Conservation (phyloP, 805 yeast genomes). For the Metschnikowia amazonensis region DNA sequence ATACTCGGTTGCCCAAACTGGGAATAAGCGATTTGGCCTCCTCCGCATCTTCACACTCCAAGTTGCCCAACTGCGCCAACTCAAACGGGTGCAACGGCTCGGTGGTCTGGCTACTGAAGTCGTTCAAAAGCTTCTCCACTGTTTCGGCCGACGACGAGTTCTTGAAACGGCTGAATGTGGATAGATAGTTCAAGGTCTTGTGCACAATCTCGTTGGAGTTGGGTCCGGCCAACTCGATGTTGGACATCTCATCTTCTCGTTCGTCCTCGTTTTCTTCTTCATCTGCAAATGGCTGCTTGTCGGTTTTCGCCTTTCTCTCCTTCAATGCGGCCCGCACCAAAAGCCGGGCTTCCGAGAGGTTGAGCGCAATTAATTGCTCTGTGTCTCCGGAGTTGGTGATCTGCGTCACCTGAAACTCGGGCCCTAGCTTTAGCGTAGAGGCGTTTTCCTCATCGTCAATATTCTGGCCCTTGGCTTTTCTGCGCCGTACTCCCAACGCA, state of each 20-base stretch:
- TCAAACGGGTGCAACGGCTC: constrained; percentile 87
- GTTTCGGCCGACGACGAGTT: constrained; percentile 91
- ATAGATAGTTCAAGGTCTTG: constrained; percentile 83
- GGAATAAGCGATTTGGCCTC: constrained; percentile 96
- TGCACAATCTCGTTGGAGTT: constrained; percentile 85
- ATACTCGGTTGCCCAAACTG: constrained; percentile 73
- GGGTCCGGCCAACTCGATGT: constrained; percentile 54
- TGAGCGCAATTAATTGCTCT: constrained; percentile 76
- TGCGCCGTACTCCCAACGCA: constrained; percentile 78
- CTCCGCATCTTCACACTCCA: constrained; percentile 93
- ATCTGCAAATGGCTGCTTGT: constrained; percentile 22
- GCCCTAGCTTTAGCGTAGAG: constrained; percentile 79
- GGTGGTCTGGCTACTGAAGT: constrained; percentile 48
- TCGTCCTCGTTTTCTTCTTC: constrained; percentile 38
- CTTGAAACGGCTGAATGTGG: constrained; percentile 84
- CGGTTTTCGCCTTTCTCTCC: constrained; percentile 47
- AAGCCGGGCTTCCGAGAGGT: constrained; percentile 84
- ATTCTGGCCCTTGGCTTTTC: constrained; percentile 54
- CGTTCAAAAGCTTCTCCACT: constrained; percentile 81
- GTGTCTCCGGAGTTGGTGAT: constrained; percentile 75
- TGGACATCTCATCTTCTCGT: constrained; percentile 43
- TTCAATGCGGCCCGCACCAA: constrained; percentile 85
- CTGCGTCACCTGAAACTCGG: constrained; percentile 84
- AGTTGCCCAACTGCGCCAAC: constrained; percentile 83
- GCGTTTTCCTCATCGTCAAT: constrained; percentile 92